Evolutionary conservation across 148 eudicot species (phyloP).

Genomic region (Spergularia marina): DNA sequence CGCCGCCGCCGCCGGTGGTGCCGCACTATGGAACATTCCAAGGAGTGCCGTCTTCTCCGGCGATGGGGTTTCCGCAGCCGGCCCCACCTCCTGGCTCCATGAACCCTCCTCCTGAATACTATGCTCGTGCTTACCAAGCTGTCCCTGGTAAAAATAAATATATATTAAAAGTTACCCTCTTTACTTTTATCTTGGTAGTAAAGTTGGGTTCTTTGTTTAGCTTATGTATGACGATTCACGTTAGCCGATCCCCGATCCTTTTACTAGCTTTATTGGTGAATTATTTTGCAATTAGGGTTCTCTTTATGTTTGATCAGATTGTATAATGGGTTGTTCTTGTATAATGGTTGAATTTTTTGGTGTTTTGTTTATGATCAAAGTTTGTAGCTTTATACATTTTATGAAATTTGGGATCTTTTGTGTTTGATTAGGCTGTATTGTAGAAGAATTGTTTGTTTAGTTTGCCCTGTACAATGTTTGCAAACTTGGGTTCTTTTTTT

Average conservation of each 20-base stretch:
- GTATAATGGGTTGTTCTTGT: not conserved
- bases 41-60: conserved; percentile 57
- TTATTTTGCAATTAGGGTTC: not conserved
- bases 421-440: no score
- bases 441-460: no score
- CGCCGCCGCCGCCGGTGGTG: conserved; percentile 7
- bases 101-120: conserved; percentile 43
- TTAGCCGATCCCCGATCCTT: no score
- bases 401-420: not conserved
- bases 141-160: conserved; percentile 49
- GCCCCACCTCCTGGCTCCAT: conserved; percentile 71
- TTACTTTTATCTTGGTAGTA: no score
- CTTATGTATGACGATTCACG: no score
- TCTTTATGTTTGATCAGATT: not conserved
- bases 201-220: no score
- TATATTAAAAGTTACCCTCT: no score
- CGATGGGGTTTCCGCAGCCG: conserved; percentile 81
- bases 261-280: not conserved
- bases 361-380: not conserved
- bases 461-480: not conserved
- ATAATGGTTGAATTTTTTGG: no score
- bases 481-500: not conserved
- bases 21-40: conserved; percentile 71
- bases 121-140: conserved; percentile 68
- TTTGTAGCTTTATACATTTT: not conserved